Base-by-base conservation (phyloP, 495 filamentous ascomycete genomes). In the Daldinia loculata region DNA sequence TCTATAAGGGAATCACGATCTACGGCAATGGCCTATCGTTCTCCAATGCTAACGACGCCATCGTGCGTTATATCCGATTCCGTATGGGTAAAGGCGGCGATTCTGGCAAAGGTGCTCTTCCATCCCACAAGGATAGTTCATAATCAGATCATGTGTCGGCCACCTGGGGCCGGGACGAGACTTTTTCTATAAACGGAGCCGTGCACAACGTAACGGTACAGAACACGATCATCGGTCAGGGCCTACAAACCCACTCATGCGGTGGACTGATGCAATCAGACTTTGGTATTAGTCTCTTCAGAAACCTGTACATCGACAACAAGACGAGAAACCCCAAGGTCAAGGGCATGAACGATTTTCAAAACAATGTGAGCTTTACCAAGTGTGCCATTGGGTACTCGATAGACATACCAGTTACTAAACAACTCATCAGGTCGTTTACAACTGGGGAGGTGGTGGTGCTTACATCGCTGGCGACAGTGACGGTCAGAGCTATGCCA, bases 251-350 rank as follows among this genome's bases (percentile, higher is more conserved):
- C 12, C 79, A 79, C 50, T 71, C 70, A 6, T 76, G 74, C 30
- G 75, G 77, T 12, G 75, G 76, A 14, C 29, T 79, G 26, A 74
- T 75, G 58, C 74, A 76, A 48, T 74, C 74, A 26, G 74, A 76
- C 26, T 73, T 67, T 14, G 74, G 74, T 5, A 56, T 76, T 2
- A 76, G 74, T 53, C 71, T 79, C 52, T 81, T 79, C 62, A 62
- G 78, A 27, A 81, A 80, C 66, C 62, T 81, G 55, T 82, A 78
- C 61, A 78, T 80, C 66, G 81, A 83, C 65, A 82, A 83, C 62
- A 76, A 76, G 71, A 76, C 74, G 65, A 67, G 74, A 26, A 76
- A 76, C 15, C 74, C 71, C 14, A 74, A 74, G 55, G 74, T 74
- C 14, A 76, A 74, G 61, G 71, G 74, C 0, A 70, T 74, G 39